Base-by-base conservation (phyloP, 164 flowering plant species). In the Vitis rotundifolia region DNA sequence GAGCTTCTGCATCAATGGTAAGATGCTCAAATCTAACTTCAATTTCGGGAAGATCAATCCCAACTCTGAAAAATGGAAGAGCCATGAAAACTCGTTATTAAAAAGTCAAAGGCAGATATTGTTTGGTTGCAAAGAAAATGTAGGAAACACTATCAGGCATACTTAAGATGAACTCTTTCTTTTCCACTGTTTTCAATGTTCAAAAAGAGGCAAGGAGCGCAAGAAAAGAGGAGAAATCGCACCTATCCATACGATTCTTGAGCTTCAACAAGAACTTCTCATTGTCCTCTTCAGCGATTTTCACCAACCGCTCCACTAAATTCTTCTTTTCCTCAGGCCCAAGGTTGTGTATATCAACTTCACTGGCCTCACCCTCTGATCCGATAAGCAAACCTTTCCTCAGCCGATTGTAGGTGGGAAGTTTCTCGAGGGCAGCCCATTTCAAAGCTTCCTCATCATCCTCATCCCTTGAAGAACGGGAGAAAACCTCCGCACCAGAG, bases 241-340 rank as follows among this genome's bases (percentile, higher is more conserved):
- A 89, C 95, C 86, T 79, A 62, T 90, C 93, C 15, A 86, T 69
- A 10, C 97, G 86, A 29, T 82, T 59, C 80, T 77, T 88, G 78
- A 89, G 88, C 71, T 82, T 87, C 56, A 80, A 56, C 85, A 92
- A 79, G 82, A 92, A 89, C 80, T 81, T 83, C 83, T 89, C 95
- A 69, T 92, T 85, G 61, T 90, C 97, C 55, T 85, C 91, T 47
- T 88, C 93, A 10, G 89, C 82, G 61, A 80, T 71, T 13, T 75
- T 81, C 8, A 92, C 75, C 70, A 90, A 62, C 73, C 88, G 88
- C 52, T 90, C 86, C 2, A 92, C 26, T 71, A 90, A 73, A 26
- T 66, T 71, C 78, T 68, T 83, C 79, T 74, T 84, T 47, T 92
- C 93, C 29, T 82, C 72, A 31, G 64, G 59, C 0, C 87, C 92